Base-by-base conservation (phyloP, 2,329 filamentous ascomycete genomes). In the Diaporthe destruens region DNA sequence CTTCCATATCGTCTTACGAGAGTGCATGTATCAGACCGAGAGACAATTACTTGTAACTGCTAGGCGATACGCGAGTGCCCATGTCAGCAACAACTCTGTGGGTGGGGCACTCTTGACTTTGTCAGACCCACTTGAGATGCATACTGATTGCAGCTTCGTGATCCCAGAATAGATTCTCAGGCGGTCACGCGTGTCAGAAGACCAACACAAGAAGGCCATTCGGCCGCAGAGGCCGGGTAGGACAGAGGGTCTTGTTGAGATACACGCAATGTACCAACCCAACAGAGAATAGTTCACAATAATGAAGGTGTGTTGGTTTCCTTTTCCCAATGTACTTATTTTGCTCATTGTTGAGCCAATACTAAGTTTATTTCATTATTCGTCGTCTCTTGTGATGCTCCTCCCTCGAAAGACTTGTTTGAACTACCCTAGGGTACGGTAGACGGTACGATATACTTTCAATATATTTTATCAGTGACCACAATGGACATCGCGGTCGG, bases 131-230 rank as follows among this genome's bases (percentile, higher is more conserved):
- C 29, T n/a, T 6, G 23, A 55, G 25, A 3, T 29, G 9, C 25
- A 20, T 34, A 32, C 8, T 55, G 2, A 42, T 11, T 14, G 39
- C 39, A 42, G 39, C 16, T 7, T 42, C 39, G 39, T 16, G 53
- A 34, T 55, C 53, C 29, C 53, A 55, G 53, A 55, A 55, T 55
- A 55, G 53, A 55, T 23, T 20, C 29, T 7, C 6, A 55, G 53
- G 29, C 53, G 29, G 18, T 25, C 16, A 6, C 18, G 29, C 6
- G 53, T 29, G 16, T 16, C 16, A 20, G 53, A 8, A 32, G 53
- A 14, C 25, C 6, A 55, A 9, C 6, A 25, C 7, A 53, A 53
- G 25, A 29, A 55, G 53, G 53, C 25, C 53, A 32, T 12, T 6
- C 29, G 29, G 25, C 29, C 16, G 53, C 25, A 34, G 25, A 1